Percentiles rank a stretch among this genome's conserved stretches.
Conservation (phyloP, 108 stramenopile genomes). For the Seminavis robusta region DNA sequence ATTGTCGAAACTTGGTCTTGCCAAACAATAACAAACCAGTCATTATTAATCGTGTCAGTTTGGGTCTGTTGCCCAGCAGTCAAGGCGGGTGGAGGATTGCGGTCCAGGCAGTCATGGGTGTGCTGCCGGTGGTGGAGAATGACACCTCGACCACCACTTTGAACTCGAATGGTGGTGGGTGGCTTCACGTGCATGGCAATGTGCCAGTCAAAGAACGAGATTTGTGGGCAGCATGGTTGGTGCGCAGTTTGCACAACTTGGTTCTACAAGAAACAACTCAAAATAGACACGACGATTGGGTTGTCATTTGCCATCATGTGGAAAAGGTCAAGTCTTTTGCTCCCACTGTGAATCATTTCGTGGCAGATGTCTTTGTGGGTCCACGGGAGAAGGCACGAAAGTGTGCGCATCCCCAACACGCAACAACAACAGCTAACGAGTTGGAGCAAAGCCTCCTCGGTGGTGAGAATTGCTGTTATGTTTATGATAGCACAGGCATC, state of each 20-base stretch:
- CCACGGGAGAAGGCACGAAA: constrained; percentile 17
- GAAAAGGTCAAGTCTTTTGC: constrained; percentile 94
- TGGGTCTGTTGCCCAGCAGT: constrained; percentile 91
- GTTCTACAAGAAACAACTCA: too few species aligned
- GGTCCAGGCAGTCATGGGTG: too few species aligned
- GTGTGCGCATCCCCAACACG: not conserved
- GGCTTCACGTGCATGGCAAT: constrained; percentile 95
- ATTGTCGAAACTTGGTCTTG: constrained; percentile 54
- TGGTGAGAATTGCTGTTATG: constrained; percentile 1
- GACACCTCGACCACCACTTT: too few species aligned
- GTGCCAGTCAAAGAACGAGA: constrained; percentile 56
- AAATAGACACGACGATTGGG: too few species aligned
- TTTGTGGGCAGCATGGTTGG: constrained; percentile 71
- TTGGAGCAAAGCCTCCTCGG: not conserved
- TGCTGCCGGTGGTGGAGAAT: too few species aligned
- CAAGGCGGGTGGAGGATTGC: constrained; percentile 90
- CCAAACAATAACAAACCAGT: too few species aligned
- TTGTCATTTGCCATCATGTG: constrained; percentile 62
- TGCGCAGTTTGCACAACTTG: constrained; percentile 27
- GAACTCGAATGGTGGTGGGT: constrained; percentile 45
- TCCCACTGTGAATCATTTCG: constrained; percentile 79
- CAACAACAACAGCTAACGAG: constrained; percentile 1
- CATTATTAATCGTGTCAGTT: constrained; percentile 84
- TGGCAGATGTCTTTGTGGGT: constrained; percentile 85
- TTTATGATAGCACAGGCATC: constrained; percentile 29